Evolutionary conservation across 768 basidiomycete genomes (phyloP).

Genomic region (Lactarius evosmus): DNA sequence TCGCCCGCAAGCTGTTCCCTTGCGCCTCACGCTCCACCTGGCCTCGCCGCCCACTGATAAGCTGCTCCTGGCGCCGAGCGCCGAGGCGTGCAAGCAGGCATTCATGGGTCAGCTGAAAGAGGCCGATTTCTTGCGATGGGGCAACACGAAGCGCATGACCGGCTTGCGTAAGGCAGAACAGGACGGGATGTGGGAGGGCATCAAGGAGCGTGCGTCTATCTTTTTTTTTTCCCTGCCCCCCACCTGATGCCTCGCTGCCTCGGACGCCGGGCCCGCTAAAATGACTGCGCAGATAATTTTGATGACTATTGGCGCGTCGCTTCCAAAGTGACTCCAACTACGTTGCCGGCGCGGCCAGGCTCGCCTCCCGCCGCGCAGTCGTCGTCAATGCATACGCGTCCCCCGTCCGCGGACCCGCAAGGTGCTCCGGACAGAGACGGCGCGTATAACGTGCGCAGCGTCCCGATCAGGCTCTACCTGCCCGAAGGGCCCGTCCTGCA

Average conservation of each 20-base stretch:
- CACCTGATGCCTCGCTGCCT: background rate
- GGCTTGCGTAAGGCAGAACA: constrained; percentile 87
- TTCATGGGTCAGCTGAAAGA: constrained; percentile 97
- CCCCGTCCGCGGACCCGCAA: constrained; percentile 60
- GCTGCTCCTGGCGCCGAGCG: constrained; percentile 71
- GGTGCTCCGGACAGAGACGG: constrained; percentile 64
- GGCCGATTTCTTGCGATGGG: constrained; percentile 96
- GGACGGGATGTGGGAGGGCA: constrained; percentile 96
- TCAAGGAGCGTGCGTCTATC: constrained; percentile 77
- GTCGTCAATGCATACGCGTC: constrained; percentile 59
- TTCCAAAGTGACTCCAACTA: constrained; percentile 86
- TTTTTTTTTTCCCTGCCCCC: background rate
- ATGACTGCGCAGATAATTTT: constrained; percentile 76
- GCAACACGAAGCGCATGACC: constrained; percentile 92
- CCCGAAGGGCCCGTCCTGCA: constrained; percentile 89
- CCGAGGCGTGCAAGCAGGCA: constrained; percentile 86
- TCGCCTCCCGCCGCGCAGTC: constrained; percentile 52
- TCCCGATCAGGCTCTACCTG: constrained; percentile 87
- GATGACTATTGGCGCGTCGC: constrained; percentile 94
- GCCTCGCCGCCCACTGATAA: constrained; percentile 85
- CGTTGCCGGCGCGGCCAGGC: constrained; percentile 54
- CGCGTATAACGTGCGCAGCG: constrained; percentile 80
- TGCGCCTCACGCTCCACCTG: constrained; percentile 83
- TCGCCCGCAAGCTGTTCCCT: constrained; percentile 49
- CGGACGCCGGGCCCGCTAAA: constrained; percentile 3